Evolutionary conservation across 805 yeast species (phyloP).

Genomic region (Candida suzukii): DNA sequence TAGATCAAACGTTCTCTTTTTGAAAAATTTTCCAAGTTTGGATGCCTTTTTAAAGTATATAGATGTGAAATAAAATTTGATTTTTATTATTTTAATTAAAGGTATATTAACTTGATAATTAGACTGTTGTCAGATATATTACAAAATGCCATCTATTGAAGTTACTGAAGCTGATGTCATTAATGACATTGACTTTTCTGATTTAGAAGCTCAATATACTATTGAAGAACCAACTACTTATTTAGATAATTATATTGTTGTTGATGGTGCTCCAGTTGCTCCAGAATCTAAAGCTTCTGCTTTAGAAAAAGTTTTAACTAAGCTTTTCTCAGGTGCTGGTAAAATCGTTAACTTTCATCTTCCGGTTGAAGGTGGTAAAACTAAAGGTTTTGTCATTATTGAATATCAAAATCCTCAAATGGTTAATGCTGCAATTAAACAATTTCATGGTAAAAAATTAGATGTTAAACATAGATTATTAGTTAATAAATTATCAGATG

Average conservation of each 20-base stretch:
- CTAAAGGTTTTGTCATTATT: constrained; percentile 82
- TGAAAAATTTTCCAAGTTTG: no score
- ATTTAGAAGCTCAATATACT: constrained; percentile 70
- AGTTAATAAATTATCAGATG: constrained; percentile 76
- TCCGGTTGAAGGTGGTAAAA: constrained; percentile 73
- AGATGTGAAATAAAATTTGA: no score
- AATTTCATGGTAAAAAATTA: constrained; percentile 80
- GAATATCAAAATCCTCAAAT: constrained; percentile 62
- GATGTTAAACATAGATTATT: constrained; percentile 88
- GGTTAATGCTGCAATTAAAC: constrained; percentile 75
- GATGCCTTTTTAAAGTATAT: no score
- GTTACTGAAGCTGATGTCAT: constrained; percentile 30
- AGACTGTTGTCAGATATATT: no score
- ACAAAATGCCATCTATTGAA: constrained; percentile 7
- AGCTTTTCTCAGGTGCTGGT: constrained; percentile 74
- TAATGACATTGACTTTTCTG: constrained; percentile 70
- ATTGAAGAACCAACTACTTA: constrained; percentile 51
- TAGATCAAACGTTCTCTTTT: no score
- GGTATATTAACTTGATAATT: no score
- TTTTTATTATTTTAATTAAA: no score
- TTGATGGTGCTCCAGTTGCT: constrained; percentile 94
- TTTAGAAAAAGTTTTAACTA: constrained; percentile 76
- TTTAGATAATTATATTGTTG: constrained; percentile 72
- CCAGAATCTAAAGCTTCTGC: constrained; percentile 84
- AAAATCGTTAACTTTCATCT: constrained; percentile 72